Percentiles rank a stretch among this genome's conserved stretches.
These are phyloP conservation scores for Jacaranda copaia DNA, from an alignment of 257 asterid species.

Conservation along the genomic window DNA sequence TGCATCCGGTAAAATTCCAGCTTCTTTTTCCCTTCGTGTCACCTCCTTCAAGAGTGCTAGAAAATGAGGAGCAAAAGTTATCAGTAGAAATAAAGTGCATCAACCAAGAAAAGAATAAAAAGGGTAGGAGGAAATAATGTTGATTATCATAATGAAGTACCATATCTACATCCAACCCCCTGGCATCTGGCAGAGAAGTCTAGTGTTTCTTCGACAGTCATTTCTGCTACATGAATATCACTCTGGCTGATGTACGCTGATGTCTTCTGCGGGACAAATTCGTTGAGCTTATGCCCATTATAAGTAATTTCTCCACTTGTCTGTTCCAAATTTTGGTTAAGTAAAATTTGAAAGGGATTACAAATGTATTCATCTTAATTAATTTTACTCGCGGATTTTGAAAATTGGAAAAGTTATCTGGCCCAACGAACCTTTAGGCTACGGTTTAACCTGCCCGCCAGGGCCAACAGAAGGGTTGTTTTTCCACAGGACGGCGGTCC, in stretches of 20 bases:
- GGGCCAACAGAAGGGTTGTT: slow-evolving; percentile 71
- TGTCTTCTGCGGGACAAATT: slow-evolving; percentile 86
- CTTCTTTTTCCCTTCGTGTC: slow-evolving; percentile 72
- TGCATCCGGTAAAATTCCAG: slow-evolving; percentile 79
- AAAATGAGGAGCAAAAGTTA: not conserved
- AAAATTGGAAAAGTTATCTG: no score
- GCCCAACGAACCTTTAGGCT: slow-evolving; percentile 57
- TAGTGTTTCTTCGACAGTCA: slow-evolving; percentile 93
- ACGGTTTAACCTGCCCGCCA: slow-evolving; percentile 71
- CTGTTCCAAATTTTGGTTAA: slow-evolving; percentile 47
- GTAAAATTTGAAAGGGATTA: not conserved
- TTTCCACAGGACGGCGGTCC: slow-evolving; percentile 83
- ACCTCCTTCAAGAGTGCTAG: slow-evolving; percentile 78
- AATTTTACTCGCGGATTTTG: not conserved
- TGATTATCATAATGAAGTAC: slow-evolving; percentile 44
- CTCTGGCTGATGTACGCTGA: slow-evolving; percentile 97
- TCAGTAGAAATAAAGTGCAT: no score
- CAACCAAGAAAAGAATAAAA: no score
- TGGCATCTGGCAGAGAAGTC: slow-evolving; percentile 95
- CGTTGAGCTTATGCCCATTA: slow-evolving; percentile 75
- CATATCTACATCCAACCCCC: slow-evolving; percentile 89
- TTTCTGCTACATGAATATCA: slow-evolving; percentile 92
- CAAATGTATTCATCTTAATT: no score
- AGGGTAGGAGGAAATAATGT: no score
- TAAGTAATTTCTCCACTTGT: slow-evolving; percentile 74